Evolutionary conservation across 495 filamentous ascomycete species (phyloP).

Genomic region (Eremomyces bilateralis): DNA sequence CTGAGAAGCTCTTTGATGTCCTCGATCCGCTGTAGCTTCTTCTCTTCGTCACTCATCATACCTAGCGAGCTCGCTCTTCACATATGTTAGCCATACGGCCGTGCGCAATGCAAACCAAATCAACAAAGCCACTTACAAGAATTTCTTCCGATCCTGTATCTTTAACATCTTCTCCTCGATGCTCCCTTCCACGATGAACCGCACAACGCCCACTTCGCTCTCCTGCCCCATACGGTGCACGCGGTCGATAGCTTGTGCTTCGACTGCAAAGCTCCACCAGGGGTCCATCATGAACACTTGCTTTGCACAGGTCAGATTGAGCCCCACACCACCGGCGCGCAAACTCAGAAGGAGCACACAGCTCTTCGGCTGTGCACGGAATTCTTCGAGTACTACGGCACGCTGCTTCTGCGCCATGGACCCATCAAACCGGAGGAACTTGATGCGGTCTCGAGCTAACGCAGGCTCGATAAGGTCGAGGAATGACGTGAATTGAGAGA

Average conservation of each 20-base stretch:
- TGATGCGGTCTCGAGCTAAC: slow-evolving; percentile 45
- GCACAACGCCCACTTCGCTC: slow-evolving; percentile 58
- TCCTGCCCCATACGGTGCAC: slow-evolving; percentile 98
- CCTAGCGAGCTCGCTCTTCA: slow-evolving; percentile 74
- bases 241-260: slow-evolving; percentile 93
- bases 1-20: slow-evolving; percentile 86
- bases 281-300: slow-evolving; percentile 97
- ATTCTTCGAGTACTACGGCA: slow-evolving; percentile 50
- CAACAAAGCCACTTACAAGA: slow-evolving; percentile 39
- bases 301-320: slow-evolving; percentile 76
- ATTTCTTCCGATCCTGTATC: slow-evolving; percentile 90
- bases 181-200: slow-evolving; percentile 75
- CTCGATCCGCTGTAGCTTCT: slow-evolving; percentile 70
- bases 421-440: slow-evolving; percentile 72
- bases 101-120: too few species aligned
- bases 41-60: slow-evolving; percentile 87
- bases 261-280: slow-evolving; percentile 96
- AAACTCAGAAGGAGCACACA: slow-evolving; percentile 64
- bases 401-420: slow-evolving; percentile 72
- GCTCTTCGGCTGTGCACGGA: slow-evolving; percentile 25
- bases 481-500: slow-evolving; percentile 94
- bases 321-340: slow-evolving; percentile 76
- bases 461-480: slow-evolving; percentile 73
- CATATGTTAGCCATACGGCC: too few species aligned
- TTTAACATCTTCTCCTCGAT: slow-evolving; percentile 89